Conservation (phyloP, 306 rosid genomes). For the Castanopsis chinensis region DNA sequence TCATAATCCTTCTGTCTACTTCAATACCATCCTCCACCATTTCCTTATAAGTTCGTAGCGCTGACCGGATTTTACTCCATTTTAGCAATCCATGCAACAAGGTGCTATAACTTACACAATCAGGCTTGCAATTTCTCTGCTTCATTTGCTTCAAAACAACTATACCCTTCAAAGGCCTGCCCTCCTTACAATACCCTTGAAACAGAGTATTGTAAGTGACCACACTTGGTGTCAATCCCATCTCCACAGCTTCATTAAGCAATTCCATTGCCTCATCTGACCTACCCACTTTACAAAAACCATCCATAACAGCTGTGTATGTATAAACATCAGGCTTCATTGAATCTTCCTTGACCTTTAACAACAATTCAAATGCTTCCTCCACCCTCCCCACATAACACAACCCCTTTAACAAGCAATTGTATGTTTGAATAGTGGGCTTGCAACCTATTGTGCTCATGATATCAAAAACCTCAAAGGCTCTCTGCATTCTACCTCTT, state of each 20-base stretch:
- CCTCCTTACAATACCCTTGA: constrained; percentile 74
- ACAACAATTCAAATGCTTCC: constrained; percentile 66
- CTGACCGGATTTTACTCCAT: constrained; percentile 52
- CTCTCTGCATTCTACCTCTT: constrained; percentile 62
- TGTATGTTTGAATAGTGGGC: constrained; percentile 47
- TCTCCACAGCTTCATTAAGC: constrained; percentile 56
- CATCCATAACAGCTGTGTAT: constrained; percentile 71
- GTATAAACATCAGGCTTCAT: constrained; percentile 62
- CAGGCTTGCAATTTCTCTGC: constrained; percentile 53
- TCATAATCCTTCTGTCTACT: constrained; percentile 50
- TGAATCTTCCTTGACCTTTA: constrained; percentile 33
- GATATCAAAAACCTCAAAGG: constrained; percentile 54
- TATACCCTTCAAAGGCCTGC: constrained; percentile 60
- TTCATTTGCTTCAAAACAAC: constrained; percentile 59
- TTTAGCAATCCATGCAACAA: constrained; percentile 68
- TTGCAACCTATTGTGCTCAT: constrained; percentile 42
- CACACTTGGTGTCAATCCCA: constrained; percentile 56
- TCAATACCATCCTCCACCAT: constrained; percentile 54
- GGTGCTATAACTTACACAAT: constrained; percentile 56
- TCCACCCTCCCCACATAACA: constrained; percentile 83
- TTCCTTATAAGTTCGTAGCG: constrained; percentile 45
- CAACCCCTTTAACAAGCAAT: constrained; percentile 80
- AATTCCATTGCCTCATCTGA: constrained; percentile 72
- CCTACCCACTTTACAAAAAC: constrained; percentile 77
- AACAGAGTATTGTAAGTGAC: constrained; percentile 62